A percentile compares a stretch with the other conserved stretches of the same genome.
These are phyloP conservation scores for Heritiera littoralis DNA, from an alignment of 345 rosid species.

Conservation along the genomic window DNA sequence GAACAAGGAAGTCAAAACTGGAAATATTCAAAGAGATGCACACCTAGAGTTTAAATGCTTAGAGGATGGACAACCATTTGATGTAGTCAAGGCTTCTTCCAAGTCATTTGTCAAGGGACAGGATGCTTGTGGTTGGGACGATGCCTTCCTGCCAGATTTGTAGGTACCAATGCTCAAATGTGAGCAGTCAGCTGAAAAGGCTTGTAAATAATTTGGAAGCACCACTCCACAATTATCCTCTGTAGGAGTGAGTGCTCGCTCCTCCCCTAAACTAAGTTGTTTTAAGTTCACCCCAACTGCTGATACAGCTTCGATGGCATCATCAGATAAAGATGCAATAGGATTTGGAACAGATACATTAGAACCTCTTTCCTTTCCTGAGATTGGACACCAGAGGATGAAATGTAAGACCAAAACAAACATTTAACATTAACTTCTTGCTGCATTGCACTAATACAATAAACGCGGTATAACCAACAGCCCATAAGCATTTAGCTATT, in stretches of 20 bases:
- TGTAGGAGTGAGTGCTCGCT: conserved; percentile 14
- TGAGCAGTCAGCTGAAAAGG: conserved; percentile 47
- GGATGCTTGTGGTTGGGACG: conserved; percentile 22
- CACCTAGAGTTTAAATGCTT: conserved; percentile 30
- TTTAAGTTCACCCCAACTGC: conserved; percentile 33
- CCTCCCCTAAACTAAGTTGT: conserved; percentile 36
- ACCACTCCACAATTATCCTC: conserved; percentile 36
- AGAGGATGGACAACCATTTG: conserved; percentile 28
- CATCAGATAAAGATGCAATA: conserved; percentile 25
- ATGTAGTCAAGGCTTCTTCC: conserved; percentile 27
- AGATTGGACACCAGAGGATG: conserved; percentile 2
- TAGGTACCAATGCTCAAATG: conserved; percentile 61
- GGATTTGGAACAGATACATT: conserved; percentile 19
- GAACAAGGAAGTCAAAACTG: conserved; percentile 1
- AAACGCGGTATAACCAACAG: background rate
- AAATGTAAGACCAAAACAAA: background rate
- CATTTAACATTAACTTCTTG: background rate
- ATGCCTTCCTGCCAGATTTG: conserved; percentile 31
- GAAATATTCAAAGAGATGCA: conserved; percentile 14
- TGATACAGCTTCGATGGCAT: conserved; percentile 23
- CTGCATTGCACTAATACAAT: background rate
- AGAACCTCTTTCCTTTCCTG: conserved; percentile 21
- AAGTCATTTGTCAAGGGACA: conserved; percentile 19
- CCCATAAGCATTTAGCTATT: background rate
- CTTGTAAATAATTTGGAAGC: conserved; percentile 49